phyloP scores from a whole-genome alignment of 2,329 filamentous ascomycete species.

The Cladosporium sphaerospermum region DNA sequence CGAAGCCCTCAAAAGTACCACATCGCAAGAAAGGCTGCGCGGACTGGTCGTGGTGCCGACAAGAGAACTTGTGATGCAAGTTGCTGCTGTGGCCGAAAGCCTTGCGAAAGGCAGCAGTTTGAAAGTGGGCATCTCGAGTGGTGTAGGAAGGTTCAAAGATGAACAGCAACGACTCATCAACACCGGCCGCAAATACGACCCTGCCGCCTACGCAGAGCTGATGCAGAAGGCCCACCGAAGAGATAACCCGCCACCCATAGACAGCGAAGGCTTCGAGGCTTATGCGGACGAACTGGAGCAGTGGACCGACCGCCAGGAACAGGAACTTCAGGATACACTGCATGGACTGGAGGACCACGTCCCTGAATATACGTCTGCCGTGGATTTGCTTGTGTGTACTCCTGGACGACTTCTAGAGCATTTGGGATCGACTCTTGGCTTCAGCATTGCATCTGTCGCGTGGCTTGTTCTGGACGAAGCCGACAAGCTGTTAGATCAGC shows the following conservation, averaged over 20 bases:
- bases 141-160: slow-evolving; percentile 65
- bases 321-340: slow-evolving; percentile 34
- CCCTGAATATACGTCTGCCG: slow-evolving; percentile 59
- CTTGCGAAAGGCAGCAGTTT: slow-evolving; percentile 63
- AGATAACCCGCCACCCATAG: slow-evolving; percentile 31
- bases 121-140: slow-evolving; percentile 74
- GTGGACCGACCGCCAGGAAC: slow-evolving; percentile 11
- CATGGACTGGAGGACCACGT: slow-evolving; percentile 55
- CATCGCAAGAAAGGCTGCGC: slow-evolving; percentile 59
- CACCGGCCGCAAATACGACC: slow-evolving; percentile 56
- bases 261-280: slow-evolving; percentile 30
- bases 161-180: slow-evolving; percentile 60
- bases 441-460: slow-evolving; percentile 67
- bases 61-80: slow-evolving; percentile 67
- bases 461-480: slow-evolving; percentile 95
- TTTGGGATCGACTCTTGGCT: slow-evolving; percentile 74
- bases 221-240: slow-evolving; percentile 34
- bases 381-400: slow-evolving; percentile 86
- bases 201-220: slow-evolving; percentile 48
- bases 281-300: slow-evolving; percentile 18
- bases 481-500: slow-evolving; percentile 79
- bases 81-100: slow-evolving; percentile 69
- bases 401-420: slow-evolving; percentile 90
- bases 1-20: slow-evolving; percentile 58
- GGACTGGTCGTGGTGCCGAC: slow-evolving; percentile 86